Evolutionary conservation across 257 asterid genomes (phyloP).

Genomic region (Forsythia viridissima): DNA sequence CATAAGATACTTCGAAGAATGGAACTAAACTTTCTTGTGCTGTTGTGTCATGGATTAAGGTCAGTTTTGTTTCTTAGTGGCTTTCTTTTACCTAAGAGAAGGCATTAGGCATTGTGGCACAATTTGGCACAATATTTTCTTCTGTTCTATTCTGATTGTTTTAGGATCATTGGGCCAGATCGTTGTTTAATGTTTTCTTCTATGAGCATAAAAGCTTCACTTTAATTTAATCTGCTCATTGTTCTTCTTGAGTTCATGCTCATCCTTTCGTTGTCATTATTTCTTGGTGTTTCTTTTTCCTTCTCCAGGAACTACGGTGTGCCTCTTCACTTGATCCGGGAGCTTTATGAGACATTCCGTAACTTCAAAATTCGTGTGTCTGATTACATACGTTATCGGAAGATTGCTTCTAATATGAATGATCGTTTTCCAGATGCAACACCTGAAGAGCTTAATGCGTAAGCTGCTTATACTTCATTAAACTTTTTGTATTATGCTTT

Average conservation of each 20-base stretch:
- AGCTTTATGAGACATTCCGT: constrained; percentile 94
- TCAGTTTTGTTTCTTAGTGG: not conserved
- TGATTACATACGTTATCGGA: constrained; percentile 90
- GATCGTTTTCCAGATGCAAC: constrained; percentile 96
- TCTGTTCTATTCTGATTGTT: constrained; percentile 1
- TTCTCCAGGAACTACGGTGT: constrained; percentile 81
- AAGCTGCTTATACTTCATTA: constrained; percentile 28
- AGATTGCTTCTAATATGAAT: constrained; percentile 93
- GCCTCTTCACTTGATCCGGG: constrained; percentile 96
- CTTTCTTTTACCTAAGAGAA: not conserved
- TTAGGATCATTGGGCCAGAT: not conserved
- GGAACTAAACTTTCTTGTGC: not conserved
- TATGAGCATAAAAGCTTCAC: not conserved
- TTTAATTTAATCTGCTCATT: not conserved
- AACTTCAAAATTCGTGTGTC: constrained; percentile 87
- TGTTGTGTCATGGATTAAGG: constrained; percentile 4
- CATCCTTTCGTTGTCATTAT: not conserved
- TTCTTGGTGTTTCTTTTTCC: constrained; percentile 2
- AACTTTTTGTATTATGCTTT: constrained; percentile 18
- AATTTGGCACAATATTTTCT: not conserved
- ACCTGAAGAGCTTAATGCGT: constrained; percentile 83
- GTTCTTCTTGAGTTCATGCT: not conserved
- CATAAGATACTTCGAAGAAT: not conserved
- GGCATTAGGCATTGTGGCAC: not conserved
- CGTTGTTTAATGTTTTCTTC: not conserved